A percentile compares a stretch with the other conserved stretches of the same genome.
These are phyloP conservation scores for Thraustochytrium striatum DNA, from an alignment of 352 stramenopile genomes.

Conservation along the genomic window DNA sequence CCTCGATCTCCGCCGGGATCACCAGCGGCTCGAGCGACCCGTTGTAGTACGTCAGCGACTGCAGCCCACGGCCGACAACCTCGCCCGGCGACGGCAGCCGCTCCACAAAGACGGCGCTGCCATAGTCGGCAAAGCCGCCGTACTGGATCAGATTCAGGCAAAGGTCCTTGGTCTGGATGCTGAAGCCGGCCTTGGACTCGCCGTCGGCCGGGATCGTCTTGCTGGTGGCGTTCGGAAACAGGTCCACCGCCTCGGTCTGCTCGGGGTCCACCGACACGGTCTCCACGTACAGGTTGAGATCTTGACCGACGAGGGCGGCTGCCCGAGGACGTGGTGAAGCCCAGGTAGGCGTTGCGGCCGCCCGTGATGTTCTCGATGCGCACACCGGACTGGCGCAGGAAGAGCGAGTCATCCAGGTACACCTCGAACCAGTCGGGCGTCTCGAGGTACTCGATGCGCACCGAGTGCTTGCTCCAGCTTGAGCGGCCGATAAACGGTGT, in stretches of 20 bases:
- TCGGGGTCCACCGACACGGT: constrained; percentile 31
- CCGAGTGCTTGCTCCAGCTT: background rate
- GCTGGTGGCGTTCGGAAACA: background rate
- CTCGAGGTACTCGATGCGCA: constrained; percentile 47
- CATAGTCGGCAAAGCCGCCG: constrained; percentile 10
- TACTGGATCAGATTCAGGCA: constrained; percentile 41
- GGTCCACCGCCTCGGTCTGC: background rate
- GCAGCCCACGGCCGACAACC: background rate
- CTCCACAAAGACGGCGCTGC: constrained; percentile 18
- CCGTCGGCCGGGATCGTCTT: constrained; percentile 12
- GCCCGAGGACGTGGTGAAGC: constrained; percentile 21
- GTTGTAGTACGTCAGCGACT: background rate
- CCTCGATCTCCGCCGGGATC: constrained; percentile 16
- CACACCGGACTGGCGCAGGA: constrained; percentile 37
- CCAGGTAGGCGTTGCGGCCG: constrained; percentile 25
- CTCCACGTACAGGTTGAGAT: constrained; percentile 5
- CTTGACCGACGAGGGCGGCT: background rate
- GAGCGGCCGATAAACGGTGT: background rate
- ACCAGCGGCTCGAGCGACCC: background rate
- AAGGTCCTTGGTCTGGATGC: constrained; percentile 24
- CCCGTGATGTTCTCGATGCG: constrained; percentile 23
- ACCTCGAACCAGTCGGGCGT: constrained; percentile 44
- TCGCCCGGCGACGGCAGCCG: background rate
- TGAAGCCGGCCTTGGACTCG: constrained; percentile 1
- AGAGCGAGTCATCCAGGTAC: constrained; percentile 47